These are phyloP conservation scores for Botryosphaeria agaves DNA, from an alignment of 2,329 filamentous ascomycete genomes.

Conservation along the genomic window DNA sequence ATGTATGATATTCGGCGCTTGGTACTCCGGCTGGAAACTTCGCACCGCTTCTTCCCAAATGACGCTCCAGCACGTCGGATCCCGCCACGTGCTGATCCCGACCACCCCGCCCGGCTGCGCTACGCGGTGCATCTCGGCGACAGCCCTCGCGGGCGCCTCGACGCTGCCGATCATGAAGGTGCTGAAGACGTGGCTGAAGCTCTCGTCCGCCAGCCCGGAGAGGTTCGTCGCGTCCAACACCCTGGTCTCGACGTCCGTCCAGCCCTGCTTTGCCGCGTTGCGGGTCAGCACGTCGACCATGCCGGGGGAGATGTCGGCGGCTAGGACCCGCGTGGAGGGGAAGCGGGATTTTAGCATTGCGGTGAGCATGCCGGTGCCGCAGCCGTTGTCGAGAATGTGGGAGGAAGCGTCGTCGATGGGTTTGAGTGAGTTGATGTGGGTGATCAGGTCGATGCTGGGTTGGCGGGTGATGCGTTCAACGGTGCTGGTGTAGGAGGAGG, in stretches of 20 bases:
- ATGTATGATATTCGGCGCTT: neutral
- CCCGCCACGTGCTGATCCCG: neutral
- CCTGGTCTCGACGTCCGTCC: neutral
- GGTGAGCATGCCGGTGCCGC: neutral
- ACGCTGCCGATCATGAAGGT: neutral
- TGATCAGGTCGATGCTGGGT: neutral
- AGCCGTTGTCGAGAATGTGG: neutral
- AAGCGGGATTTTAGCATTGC: neutral
- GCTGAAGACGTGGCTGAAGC: neutral
- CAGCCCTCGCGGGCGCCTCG: neutral
- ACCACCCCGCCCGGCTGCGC: neutral
- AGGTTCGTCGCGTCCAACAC: neutral
- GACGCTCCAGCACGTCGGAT: neutral
- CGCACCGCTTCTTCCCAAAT: neutral
- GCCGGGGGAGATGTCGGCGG: neutral
- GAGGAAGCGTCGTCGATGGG: neutral
- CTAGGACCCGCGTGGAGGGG: neutral
- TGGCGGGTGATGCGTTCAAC: neutral
- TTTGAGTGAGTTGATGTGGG: neutral
- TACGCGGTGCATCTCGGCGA: neutral
- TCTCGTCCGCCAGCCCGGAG: neutral
- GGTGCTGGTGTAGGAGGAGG: neutral
- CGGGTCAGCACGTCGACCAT: neutral
- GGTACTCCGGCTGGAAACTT: neutral
- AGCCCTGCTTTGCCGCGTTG: neutral